These are phyloP conservation scores for Globisporangium apiculatum DNA, from an alignment of 352 stramenopile genomes.

Conservation along the genomic window DNA sequence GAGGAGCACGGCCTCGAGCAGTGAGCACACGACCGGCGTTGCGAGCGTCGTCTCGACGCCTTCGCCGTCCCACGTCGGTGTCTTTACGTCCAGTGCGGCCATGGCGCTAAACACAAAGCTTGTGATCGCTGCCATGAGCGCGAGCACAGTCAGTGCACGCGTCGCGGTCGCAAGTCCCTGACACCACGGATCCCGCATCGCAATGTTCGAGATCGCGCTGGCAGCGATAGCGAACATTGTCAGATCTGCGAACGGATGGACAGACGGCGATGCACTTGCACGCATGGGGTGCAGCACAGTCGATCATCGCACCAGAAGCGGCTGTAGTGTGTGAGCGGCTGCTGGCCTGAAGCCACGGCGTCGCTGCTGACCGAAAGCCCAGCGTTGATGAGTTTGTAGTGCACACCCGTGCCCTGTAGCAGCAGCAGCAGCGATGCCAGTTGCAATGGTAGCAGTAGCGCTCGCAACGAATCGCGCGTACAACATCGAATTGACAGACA, in stretches of 20 bases:
- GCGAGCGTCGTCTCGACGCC: slow-evolving; percentile 53
- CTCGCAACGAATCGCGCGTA: too few relatives aligned
- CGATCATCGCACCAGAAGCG: slow-evolving; percentile 27
- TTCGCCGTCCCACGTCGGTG: slow-evolving; percentile 67
- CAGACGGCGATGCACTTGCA: too few relatives aligned
- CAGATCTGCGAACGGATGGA: too few relatives aligned
- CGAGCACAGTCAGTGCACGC: slow-evolving; percentile 39
- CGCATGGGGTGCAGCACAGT: too few relatives aligned
- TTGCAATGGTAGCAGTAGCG: background rate
- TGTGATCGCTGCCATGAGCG: slow-evolving; percentile 42
- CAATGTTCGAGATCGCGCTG: slow-evolving; percentile 30
- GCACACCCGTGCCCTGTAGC: slow-evolving; percentile 49
- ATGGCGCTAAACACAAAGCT: slow-evolving; percentile 52
- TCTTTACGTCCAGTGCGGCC: slow-evolving; percentile 46
- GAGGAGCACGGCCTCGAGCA: slow-evolving; percentile 34
- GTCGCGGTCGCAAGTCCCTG: slow-evolving; percentile 35
- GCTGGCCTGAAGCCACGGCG: slow-evolving; percentile 16
- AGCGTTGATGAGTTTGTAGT: slow-evolving; percentile 81
- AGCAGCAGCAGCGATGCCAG: background rate
- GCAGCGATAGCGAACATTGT: too few relatives aligned
- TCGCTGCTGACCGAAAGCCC: slow-evolving; percentile 31
- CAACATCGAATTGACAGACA: too few relatives aligned
- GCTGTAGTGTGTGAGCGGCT: slow-evolving; percentile 23
- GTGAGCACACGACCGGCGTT: slow-evolving; percentile 38
- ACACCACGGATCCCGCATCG: slow-evolving; percentile 58